Base-by-base conservation (phyloP, 192 early-diverging fungal species). In the Podila epigama region DNA sequence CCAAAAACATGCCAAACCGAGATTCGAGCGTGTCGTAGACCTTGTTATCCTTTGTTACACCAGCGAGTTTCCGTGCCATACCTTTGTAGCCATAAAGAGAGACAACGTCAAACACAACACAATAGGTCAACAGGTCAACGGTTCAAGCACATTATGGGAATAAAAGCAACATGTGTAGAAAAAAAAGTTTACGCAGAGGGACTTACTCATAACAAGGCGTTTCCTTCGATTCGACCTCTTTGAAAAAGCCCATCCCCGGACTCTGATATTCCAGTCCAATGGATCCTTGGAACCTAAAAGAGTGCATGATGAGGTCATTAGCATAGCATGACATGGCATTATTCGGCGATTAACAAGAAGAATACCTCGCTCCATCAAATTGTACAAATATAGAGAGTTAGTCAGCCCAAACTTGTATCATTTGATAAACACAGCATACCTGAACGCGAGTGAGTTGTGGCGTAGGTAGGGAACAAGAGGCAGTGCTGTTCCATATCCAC, bases 381-480 rank as follows among this genome's bases (percentile, higher is more conserved):
- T 33, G 22, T 36, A 15, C 39, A 44, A 44, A 44, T 8, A 31
- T 31, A 37, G 25, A 32, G 25, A 16, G 29, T 62, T 50, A 62
- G 42, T 44, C 60, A 62, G 60, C 60, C 42, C 27, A 13, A 15
- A 44, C 16, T 48, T 4, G 44, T 28, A 51, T 15, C 31, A 51
- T 32, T 20, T 32, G 40, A 50, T 50, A 60, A 62, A 50, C 36
- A 48, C 5, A 10, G 5, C 8, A 48, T 75, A 75, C 72, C 72
- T 51, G 72, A 77, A 16, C 66, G 66, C 11, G 75, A 67, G n/a
- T 63, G 57, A 18, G 63, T 58, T 35, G 68, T 81, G 5, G 84
- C 84, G 60, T 85, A 85, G 8, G 84, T 85, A n/a, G 84, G 84
- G 27, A 82, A 83, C 33, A 85, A 34, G 8, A 85, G 61, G 28